Conservation (phyloP, 139 green algal genomes). For the Chlorokybus atmophyticus region DNA sequence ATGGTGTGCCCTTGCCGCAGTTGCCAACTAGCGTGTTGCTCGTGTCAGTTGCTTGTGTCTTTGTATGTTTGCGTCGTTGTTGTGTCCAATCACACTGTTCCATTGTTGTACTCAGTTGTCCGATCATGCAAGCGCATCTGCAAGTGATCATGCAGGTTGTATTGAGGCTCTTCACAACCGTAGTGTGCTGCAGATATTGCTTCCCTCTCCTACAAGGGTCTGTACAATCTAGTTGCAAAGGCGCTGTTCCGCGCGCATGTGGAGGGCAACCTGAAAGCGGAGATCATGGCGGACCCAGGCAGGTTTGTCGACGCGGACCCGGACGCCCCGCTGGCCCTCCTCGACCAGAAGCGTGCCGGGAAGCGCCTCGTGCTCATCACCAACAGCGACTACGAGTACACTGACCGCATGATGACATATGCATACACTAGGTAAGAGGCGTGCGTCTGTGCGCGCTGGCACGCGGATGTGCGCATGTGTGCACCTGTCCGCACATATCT, state of each 20-base stretch:
- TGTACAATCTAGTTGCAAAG: constrained; percentile 57
- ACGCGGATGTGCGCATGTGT: no score
- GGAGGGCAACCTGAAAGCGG: constrained; percentile 70
- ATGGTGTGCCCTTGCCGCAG: no score
- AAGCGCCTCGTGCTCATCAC: constrained; percentile 93
- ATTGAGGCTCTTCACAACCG: no score
- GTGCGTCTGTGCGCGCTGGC: no score
- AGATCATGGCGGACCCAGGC: constrained; percentile 27
- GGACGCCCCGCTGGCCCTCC: constrained; percentile 64
- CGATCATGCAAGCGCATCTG: no score
- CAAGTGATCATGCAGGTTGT: no score
- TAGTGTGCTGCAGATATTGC: constrained; percentile 23
- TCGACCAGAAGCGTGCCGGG: constrained; percentile 69
- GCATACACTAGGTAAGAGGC: constrained; percentile 74
- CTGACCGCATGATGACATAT: constrained; percentile 72
- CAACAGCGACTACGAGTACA: constrained; percentile 75
- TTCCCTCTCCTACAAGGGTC: constrained; percentile 39
- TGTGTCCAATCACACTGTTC: no score
- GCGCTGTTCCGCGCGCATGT: constrained; percentile 85
- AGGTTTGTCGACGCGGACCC: constrained; percentile 71
- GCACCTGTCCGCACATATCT: no score
- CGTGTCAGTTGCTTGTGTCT: no score
- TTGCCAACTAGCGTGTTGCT: no score
- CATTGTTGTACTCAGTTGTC: no score
- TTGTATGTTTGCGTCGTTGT: no score